Conservation (phyloP, 139 green algal species). For the Chlorella sp. region DNA sequence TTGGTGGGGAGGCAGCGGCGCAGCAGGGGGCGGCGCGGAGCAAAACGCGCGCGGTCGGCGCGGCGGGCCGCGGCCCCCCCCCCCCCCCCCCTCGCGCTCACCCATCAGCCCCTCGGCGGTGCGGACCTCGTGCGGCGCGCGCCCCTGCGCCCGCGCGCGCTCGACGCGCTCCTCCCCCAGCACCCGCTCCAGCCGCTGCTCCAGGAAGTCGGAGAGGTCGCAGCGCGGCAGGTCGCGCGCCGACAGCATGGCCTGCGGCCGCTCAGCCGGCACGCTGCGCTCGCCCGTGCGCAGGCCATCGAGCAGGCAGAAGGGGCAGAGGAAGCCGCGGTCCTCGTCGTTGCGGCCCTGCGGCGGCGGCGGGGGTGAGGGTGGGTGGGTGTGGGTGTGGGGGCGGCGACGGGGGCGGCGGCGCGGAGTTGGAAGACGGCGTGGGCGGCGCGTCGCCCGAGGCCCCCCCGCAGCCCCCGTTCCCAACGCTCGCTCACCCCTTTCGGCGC, state of each 20-base stretch:
- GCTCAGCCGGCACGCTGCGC: constrained; percentile 59
- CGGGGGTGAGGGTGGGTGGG: too few relatives aligned
- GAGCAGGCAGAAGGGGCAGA: constrained; percentile 91
- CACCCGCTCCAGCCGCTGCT: constrained; percentile 35
- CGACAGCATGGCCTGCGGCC: constrained; percentile 89
- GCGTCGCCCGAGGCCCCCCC: too few relatives aligned
- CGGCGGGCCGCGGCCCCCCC: too few relatives aligned
- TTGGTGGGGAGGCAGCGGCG: background rate
- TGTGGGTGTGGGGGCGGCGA: too few relatives aligned
- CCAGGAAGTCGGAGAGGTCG: constrained; percentile 72
- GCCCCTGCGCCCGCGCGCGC: constrained; percentile 32
- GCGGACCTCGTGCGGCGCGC: constrained; percentile 56
- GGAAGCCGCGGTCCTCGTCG: constrained; percentile 82
- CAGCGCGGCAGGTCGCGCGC: constrained; percentile 85
- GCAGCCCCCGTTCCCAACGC: too few relatives aligned
- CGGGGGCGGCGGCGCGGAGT: too few relatives aligned
- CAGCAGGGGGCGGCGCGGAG: background rate
- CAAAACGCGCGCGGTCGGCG: too few relatives aligned
- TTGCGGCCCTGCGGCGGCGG: too few relatives aligned
- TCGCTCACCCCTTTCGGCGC: too few relatives aligned
- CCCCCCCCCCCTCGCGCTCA: too few relatives aligned
- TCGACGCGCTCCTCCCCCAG: constrained; percentile 34
- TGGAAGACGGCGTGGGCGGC: too few relatives aligned
- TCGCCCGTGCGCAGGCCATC: constrained; percentile 47
- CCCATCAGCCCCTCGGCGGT: constrained; percentile 52